Conservation (phyloP, 2,329 filamentous ascomycete genomes). For the Colletotrichum horii region DNA sequence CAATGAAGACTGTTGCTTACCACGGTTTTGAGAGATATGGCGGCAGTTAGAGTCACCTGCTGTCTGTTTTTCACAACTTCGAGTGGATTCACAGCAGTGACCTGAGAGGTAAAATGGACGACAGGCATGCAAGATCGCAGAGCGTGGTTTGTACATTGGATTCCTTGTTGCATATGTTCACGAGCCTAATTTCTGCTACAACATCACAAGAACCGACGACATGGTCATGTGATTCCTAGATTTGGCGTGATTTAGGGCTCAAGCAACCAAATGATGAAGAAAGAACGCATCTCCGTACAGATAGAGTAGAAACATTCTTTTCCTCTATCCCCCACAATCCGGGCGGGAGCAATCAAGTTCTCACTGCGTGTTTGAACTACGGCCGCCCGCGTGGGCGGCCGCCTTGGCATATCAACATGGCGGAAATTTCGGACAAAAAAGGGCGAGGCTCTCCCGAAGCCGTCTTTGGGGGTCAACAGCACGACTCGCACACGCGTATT, state of each 20-base stretch:
- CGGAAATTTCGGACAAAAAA: background rate
- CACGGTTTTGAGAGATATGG: background rate
- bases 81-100: background rate
- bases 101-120: accelerated
- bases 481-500: background rate
- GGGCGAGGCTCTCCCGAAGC: background rate
- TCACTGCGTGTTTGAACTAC: background rate
- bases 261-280: background rate
- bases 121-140: background rate
- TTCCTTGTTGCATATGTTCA: background rate
- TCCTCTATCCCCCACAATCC: background rate
- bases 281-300: background rate
- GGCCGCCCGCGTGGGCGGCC: background rate
- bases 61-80: accelerated
- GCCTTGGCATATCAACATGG: background rate
- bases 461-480: background rate
- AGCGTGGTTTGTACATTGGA: background rate
- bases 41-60: background rate
- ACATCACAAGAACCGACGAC: background rate
- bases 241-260: background rate
- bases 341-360: background rate
- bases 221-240: too few relatives aligned
- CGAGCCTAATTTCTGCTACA: background rate
- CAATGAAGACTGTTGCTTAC: background rate
- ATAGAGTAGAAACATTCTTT: background rate